These are phyloP conservation scores for Hypoxylon sp. DNA, from an alignment of 2,329 filamentous ascomycete species.

Conservation along the genomic window DNA sequence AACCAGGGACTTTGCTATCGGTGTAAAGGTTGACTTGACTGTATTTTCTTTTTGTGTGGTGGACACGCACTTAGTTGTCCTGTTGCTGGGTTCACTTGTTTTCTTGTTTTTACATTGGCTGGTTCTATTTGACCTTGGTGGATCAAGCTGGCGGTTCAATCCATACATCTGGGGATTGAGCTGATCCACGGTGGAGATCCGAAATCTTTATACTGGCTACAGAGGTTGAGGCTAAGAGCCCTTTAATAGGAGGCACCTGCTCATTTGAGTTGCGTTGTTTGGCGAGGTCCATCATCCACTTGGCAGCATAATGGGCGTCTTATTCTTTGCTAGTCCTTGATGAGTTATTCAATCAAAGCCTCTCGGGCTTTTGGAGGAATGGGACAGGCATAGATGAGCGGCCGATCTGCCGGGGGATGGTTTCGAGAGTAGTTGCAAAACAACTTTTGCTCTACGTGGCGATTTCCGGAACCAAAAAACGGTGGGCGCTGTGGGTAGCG, in stretches of 20 bases:
- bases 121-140: conserved; percentile 16
- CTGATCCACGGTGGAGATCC: conserved; percentile 9
- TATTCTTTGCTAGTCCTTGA: neutral
- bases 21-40: conserved; percentile 33
- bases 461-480: conserved; percentile 25
- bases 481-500: conserved; percentile 27
- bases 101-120: conserved; percentile 21
- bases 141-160: conserved; percentile 15
- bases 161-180: conserved; percentile 11
- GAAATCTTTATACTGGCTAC: conserved; percentile 19
- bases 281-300: conserved; percentile 15
- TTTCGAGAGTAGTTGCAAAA: conserved; percentile 11
- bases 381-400: conserved; percentile 13
- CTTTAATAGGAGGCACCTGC: conserved; percentile 30
- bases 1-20: conserved; percentile 15
- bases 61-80: conserved; percentile 12
- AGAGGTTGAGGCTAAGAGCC: conserved; percentile 13
- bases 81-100: conserved; percentile 14
- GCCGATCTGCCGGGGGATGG: neutral
- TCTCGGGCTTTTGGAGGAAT: conserved; percentile 8
- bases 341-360: neutral
- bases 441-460: conserved; percentile 1
- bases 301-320: conserved; percentile 18
- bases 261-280: conserved; percentile 19
- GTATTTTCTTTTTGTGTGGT: conserved; percentile 24